phyloP scores from a whole-genome alignment of 345 rosid species.

The Jatropha curcas region DNA sequence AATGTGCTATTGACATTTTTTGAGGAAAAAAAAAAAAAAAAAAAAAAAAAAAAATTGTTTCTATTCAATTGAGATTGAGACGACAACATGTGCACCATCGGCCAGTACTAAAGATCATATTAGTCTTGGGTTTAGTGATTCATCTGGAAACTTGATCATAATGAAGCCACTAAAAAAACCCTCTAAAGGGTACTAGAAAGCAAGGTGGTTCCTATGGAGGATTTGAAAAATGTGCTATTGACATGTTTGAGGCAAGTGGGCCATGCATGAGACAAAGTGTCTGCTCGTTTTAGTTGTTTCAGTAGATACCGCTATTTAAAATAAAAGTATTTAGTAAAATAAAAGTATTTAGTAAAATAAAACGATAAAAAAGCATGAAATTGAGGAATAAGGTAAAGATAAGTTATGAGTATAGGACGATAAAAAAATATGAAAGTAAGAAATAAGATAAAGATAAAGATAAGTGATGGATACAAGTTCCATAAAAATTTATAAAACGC shows the following conservation, averaged over 20 bases:
- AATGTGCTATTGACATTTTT: no score
- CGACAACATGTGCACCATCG: conserved; percentile 23
- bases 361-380: no score
- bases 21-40: no score
- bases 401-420: no score
- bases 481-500: no score
- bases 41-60: not conserved
- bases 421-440: no score
- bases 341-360: no score
- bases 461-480: no score
- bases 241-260: conserved; percentile 15
- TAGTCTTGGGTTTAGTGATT: conserved; percentile 19
- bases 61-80: conserved; percentile 20
- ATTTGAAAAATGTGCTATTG: conserved; percentile 4
- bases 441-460: no score
- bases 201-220: conserved; percentile 13
- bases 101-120: conserved; percentile 21
- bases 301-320: no score
- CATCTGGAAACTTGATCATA: conserved; percentile 10
- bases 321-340: no score
- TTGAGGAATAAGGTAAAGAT: no score
- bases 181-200: conserved; percentile 11
- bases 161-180: conserved; percentile 20
- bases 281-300: conserved; percentile 11
- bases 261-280: conserved; percentile 2